Conservation (phyloP, 176 grass and related monocot species). For the Stipa capillata region DNA sequence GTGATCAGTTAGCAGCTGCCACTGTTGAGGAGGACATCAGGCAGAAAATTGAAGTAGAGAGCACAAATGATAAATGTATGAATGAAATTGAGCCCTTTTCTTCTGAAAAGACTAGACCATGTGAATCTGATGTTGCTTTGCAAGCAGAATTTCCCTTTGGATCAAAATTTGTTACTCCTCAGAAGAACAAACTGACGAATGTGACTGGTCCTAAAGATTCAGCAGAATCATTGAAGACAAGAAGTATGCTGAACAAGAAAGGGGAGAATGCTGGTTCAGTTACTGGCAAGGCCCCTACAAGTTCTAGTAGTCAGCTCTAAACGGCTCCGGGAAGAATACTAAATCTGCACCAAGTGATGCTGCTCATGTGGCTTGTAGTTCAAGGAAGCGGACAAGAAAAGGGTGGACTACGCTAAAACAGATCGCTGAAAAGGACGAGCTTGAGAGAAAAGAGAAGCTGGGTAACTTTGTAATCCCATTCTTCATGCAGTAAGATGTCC, state of each 20-base stretch:
- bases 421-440: slow-evolving; percentile 52
- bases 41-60: neutral
- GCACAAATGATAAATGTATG: neutral
- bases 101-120: neutral
- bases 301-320: neutral
- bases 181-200: slow-evolving; percentile 15
- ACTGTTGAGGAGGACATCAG: neutral
- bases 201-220: neutral
- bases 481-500: slow-evolving; percentile 27
- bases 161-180: slow-evolving; percentile 21
- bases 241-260: slow-evolving; percentile 9
- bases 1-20: neutral
- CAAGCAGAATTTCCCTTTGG: neutral
- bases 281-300: slow-evolving; percentile 8
- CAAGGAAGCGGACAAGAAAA: slow-evolving; percentile 70
- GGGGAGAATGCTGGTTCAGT: slow-evolving; percentile 10
- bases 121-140: neutral
- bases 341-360: slow-evolving; percentile 2
- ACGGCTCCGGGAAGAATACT: neutral
- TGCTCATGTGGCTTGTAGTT: slow-evolving; percentile 16
- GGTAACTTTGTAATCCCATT: slow-evolving; percentile 58
- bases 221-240: slow-evolving; percentile 6
- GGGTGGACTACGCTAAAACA: slow-evolving; percentile 71
- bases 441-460: slow-evolving; percentile 45
- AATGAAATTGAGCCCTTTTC: neutral